A percentile compares a stretch with the other conserved stretches of the same genome.
Evolutionary conservation across 2,329 filamentous ascomycete genomes (phyloP).

Genomic region (Pseudocercospora pini-densiflorae): DNA sequence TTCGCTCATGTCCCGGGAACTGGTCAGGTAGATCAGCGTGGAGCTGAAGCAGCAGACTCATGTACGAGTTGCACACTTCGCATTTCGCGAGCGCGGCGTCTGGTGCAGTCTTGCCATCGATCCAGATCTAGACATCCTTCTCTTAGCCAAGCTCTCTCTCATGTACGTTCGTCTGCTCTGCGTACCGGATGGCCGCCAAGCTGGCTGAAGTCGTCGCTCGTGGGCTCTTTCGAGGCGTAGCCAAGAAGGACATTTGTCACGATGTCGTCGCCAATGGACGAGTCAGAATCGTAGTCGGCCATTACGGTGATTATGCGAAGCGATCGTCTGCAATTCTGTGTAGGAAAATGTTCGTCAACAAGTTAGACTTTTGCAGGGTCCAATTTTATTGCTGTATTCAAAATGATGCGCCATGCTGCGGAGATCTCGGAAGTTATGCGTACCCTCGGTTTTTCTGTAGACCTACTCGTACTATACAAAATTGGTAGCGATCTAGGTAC

Average conservation of each 20-base stretch:
- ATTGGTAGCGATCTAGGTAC: no score
- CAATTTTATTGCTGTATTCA: background rate
- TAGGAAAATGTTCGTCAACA: background rate
- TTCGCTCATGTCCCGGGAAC: constrained; percentile 84
- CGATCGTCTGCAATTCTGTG: background rate
- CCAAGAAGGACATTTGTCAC: constrained; percentile 89
- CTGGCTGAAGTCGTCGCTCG: constrained; percentile 83
- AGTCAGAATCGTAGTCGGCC: constrained; percentile 82
- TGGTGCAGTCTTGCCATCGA: constrained; percentile 71
- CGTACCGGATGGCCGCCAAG: constrained; percentile 85
- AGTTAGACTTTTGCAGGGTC: background rate
- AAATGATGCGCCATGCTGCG: no score
- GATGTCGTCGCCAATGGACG: constrained; percentile 71
- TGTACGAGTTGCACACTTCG: constrained; percentile 81
- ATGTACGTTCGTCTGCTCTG: constrained; percentile 25
- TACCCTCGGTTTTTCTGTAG: no score
- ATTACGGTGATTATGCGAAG: constrained; percentile 23
- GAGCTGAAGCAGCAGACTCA: constrained; percentile 86
- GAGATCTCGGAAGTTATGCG: no score
- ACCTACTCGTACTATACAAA: no score
- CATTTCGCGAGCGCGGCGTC: constrained; percentile 81
- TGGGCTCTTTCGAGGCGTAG: constrained; percentile 79
- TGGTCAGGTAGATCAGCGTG: constrained; percentile 86
- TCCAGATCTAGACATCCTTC: constrained; percentile 70
- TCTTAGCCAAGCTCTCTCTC: constrained; percentile 26